A percentile compares a stretch with the other conserved stretches of the same genome.
Evolutionary conservation across 331 rosid genomes (phyloP).

Genomic region (Cydonia oblonga): DNA sequence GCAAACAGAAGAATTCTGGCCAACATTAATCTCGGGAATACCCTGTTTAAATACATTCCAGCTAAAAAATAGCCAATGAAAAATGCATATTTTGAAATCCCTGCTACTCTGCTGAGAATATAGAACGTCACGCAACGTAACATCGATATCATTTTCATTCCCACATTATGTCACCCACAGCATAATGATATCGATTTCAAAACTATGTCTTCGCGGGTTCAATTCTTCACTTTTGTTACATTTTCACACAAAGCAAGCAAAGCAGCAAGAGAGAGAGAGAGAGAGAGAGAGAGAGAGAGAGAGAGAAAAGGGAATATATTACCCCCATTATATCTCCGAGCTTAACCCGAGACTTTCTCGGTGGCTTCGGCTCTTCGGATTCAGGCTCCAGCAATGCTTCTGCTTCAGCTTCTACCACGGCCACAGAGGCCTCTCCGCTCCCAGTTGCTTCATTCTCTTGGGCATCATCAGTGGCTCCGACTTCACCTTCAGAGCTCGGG

Average conservation of each 20-base stretch:
- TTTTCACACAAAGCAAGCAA: neutral
- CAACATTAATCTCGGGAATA: neutral
- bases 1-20: conserved; percentile 7
- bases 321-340: conserved; percentile 99
- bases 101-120: neutral
- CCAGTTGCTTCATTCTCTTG: conserved; percentile 4
- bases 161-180: too few relatives aligned
- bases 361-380: conserved; percentile 32
- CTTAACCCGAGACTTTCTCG: conserved; percentile 61
- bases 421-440: conserved; percentile 24
- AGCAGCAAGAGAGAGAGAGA: neutral
- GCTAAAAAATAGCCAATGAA: neutral
- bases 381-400: conserved; percentile 34
- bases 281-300: neutral
- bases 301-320: conserved; percentile 3
- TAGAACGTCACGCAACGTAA: neutral
- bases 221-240: too few relatives aligned
- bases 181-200: too few relatives aligned
- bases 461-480: neutral
- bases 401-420: conserved; percentile 5
- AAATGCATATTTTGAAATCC: neutral
- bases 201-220: neutral
- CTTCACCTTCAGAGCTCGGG: conserved; percentile 33
- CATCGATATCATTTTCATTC: neutral
- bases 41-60: neutral